Conservation (phyloP, 202 grass and related monocot genomes). For the Setaria viridis region DNA sequence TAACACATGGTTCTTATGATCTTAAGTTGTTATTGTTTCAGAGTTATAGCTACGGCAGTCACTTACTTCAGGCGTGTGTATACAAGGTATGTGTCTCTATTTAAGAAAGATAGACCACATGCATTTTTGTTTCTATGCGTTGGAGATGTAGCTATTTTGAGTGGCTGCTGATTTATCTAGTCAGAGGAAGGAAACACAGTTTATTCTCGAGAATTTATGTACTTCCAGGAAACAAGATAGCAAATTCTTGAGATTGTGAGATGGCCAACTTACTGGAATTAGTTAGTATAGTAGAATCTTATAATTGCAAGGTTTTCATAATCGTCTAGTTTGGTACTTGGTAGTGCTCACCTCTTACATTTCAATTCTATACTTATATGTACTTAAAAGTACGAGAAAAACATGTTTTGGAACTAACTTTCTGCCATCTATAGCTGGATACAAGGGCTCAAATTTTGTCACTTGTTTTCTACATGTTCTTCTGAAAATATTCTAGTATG, state of each 20-base stretch:
- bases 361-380: not conserved
- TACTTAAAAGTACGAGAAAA: conserved; percentile 19
- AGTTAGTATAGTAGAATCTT: not conserved
- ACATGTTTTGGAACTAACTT: not conserved
- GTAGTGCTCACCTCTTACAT: not conserved
- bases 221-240: not conserved
- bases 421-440: not conserved
- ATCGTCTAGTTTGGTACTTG: not conserved
- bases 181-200: conserved; percentile 3
- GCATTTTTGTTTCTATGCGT: conserved; percentile 3
- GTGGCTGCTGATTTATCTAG: conserved; percentile 7
- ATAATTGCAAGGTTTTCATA: not conserved
- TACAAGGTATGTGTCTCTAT: conserved; percentile 74
- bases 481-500: not conserved
- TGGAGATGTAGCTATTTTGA: not conserved
- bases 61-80: conserved; percentile 99
- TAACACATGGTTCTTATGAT: conserved; percentile 17
- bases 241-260: not conserved
- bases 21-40: conserved; percentile 63
- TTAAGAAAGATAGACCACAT: not conserved
- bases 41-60: conserved; percentile 93
- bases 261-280: not conserved
- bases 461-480: not conserved
- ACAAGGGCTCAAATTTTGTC: not conserved
- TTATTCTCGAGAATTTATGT: conserved; percentile 2